phyloP scores from a whole-genome alignment of 768 basidiomycete genomes.

The Boletus sensibilis region DNA sequence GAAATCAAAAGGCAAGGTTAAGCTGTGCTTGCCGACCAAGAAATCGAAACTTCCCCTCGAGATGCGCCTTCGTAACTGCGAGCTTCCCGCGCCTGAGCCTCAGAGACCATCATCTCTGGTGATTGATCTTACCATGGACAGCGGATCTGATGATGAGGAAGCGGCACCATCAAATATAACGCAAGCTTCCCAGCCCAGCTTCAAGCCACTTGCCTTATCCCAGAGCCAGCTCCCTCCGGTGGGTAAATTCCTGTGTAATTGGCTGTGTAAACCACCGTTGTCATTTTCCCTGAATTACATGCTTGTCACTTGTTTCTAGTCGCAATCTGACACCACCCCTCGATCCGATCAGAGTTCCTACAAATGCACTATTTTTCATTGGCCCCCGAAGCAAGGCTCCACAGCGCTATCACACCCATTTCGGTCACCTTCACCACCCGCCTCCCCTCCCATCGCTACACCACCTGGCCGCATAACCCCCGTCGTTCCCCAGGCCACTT shows the following conservation, averaged over 20 bases:
- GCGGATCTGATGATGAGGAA: neutral
- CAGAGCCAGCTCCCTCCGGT: conserved; percentile 4
- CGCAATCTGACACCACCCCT: neutral
- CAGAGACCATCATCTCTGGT: conserved; percentile 1
- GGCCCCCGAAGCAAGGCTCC: conserved; percentile 2
- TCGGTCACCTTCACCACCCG: neutral
- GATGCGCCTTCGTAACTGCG: conserved; percentile 16
- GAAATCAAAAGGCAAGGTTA: conserved; percentile 29
- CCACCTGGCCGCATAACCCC: neutral
- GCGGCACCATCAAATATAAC: neutral
- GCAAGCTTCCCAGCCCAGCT: neutral
- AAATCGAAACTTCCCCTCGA: conserved; percentile 16
- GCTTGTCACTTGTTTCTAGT: conserved; percentile 7
- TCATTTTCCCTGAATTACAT: neutral
- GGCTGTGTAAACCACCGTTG: neutral
- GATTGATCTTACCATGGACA: conserved; percentile 25
- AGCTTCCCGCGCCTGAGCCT: conserved; percentile 2
- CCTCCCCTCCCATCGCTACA: neutral
- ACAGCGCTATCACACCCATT: neutral
- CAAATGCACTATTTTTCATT: neutral
- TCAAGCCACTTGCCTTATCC: neutral
- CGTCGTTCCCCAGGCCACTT: neutral
- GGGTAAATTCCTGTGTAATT: conserved; percentile 3
- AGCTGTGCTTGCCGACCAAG: conserved; percentile 17
- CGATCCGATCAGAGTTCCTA: neutral